A percentile compares a stretch with the other conserved stretches of the same genome.
Evolutionary conservation across 495 filamentous ascomycete species (phyloP).

Genomic region (Friedmanniomyces endolithicus): DNA sequence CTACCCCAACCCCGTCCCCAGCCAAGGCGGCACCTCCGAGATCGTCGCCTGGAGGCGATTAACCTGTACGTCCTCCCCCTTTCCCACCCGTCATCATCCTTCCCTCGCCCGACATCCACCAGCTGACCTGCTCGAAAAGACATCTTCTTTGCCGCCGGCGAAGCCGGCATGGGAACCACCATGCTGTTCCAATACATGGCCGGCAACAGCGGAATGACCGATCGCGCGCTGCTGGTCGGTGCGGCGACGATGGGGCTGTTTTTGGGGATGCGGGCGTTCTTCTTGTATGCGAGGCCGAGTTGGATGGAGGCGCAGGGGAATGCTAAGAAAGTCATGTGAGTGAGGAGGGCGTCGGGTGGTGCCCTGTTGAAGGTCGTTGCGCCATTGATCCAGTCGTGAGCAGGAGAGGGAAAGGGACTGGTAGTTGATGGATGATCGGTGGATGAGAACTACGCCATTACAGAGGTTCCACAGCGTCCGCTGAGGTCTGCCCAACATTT

Average conservation of each 20-base stretch:
- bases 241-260: constrained; percentile 5
- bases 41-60: constrained; percentile 13
- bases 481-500: too few species aligned
- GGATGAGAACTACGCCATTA: too few species aligned
- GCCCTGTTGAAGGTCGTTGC: too few species aligned
- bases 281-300: constrained; percentile 5
- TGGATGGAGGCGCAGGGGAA: constrained; percentile 8
- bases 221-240: constrained; percentile 1
- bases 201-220: constrained; percentile 12
- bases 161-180: constrained; percentile 9
- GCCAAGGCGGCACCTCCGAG: not conserved
- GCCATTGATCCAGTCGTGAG: too few species aligned
- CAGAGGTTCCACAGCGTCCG: too few species aligned
- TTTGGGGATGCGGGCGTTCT: constrained; percentile 1
- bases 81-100: not conserved
- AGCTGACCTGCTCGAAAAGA: too few species aligned
- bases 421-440: too few species aligned
- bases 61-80: not conserved
- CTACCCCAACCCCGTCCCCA: constrained; percentile 14
- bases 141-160: constrained; percentile 9
- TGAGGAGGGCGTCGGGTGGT: not conserved
- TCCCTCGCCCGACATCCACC: too few species aligned
- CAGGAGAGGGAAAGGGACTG: too few species aligned
- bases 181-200: constrained; percentile 4
- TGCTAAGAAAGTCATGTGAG: constrained; percentile 1